A percentile compares a stretch with the other conserved stretches of the same genome.
These are phyloP conservation scores for Xylaria multiplex DNA, from an alignment of 2,329 filamentous ascomycete species.

Conservation along the genomic window DNA sequence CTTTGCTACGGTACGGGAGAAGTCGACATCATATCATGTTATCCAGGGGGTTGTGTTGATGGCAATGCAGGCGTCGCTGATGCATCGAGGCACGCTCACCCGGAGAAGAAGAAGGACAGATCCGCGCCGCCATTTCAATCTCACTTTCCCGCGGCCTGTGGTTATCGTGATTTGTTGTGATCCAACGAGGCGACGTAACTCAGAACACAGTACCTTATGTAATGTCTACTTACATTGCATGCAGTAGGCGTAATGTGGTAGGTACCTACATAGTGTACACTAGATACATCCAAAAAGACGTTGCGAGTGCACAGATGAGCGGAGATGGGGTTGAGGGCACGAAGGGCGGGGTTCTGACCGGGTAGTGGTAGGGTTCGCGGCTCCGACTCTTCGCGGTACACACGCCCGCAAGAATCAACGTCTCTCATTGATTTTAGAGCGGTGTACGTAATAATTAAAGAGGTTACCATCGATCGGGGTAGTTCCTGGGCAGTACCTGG, in stretches of 20 bases:
- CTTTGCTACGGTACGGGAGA: conserved; percentile 11
- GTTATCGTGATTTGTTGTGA: too few relatives aligned
- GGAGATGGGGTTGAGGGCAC: background rate
- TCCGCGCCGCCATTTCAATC: conserved; percentile 29
- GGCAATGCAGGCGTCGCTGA: conserved; percentile 5
- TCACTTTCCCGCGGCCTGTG: background rate
- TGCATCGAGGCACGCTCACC: conserved; percentile 1
- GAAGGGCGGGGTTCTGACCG: too few relatives aligned
- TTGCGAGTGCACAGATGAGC: background rate
- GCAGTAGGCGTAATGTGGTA: too few relatives aligned
- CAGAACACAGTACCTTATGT: background rate
- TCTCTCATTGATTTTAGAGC: conserved; percentile 25
- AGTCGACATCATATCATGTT: conserved; percentile 34
- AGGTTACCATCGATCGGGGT: conserved; percentile 16
- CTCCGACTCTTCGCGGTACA: conserved; percentile 36
- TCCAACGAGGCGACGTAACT: too few relatives aligned
- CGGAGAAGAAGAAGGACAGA: conserved; percentile 6
- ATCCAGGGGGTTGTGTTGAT: conserved; percentile 10
- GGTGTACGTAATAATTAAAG: conserved; percentile 32
- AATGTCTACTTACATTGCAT: too few relatives aligned
- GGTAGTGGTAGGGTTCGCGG: background rate
- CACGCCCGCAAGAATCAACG: conserved; percentile 26
- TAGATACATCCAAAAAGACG: too few relatives aligned
- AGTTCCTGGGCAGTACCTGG: background rate
- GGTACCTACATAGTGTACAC: background rate